phyloP scores from a whole-genome alignment of 805 yeast genomes.

The Lachancea dasiensis region DNA sequence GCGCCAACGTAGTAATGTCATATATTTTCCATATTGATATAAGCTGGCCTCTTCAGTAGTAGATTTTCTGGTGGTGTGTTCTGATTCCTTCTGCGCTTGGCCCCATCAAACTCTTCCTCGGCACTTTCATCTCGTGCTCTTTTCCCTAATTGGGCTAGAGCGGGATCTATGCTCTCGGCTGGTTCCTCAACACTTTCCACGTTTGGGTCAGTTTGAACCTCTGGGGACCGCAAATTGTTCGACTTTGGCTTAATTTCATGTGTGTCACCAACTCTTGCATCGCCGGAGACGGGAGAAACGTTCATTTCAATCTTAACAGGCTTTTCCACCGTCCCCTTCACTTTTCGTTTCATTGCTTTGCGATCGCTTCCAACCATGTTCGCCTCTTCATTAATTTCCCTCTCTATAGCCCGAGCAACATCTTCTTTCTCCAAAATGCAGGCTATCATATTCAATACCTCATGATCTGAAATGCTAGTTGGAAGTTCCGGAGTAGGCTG shows the following conservation, averaged over 20 bases:
- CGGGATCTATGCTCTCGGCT: conserved; percentile 6
- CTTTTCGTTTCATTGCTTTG: conserved; percentile 1
- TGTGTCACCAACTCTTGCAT: not conserved
- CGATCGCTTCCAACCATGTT: conserved; percentile 4
- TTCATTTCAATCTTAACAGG: conserved; percentile 1
- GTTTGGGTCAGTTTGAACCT: not conserved
- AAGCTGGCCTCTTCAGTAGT: conserved; percentile 6
- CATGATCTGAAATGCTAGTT: conserved; percentile 24
- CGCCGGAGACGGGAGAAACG: not conserved
- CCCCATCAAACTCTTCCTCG: not conserved
- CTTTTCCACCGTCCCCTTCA: not conserved
- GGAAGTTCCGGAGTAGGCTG: conserved; percentile 11
- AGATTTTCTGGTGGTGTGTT: not conserved
- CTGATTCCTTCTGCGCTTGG: conserved; percentile 1
- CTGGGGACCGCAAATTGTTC: not conserved
- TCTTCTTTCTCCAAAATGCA: conserved; percentile 23
- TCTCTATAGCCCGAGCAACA: conserved; percentile 26
- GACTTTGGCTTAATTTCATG: not conserved
- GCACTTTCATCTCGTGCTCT: not conserved
- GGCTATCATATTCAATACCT: conserved; percentile 28
- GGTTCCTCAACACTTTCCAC: not conserved
- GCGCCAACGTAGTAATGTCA: not conserved
- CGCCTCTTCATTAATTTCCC: conserved; percentile 21
- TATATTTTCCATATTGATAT: conserved; percentile 4
- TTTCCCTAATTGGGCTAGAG: conserved; percentile 6